These are phyloP conservation scores for Candida sp. DNA, from an alignment of 1,139 yeast species.

Conservation along the genomic window DNA sequence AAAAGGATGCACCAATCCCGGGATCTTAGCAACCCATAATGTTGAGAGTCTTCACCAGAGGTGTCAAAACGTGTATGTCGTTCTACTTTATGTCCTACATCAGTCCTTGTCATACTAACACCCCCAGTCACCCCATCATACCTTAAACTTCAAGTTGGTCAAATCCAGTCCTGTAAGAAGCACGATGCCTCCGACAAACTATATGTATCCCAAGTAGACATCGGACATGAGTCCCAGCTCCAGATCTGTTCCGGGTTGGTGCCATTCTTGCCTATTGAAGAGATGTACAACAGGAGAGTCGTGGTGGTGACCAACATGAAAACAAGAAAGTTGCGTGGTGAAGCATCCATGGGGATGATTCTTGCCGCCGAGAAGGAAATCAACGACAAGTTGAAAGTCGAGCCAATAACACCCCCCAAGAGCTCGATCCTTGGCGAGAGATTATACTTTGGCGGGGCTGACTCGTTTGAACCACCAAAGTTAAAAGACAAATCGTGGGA, in stretches of 20 bases:
- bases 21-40: not conserved
- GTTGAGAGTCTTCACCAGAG: slow-evolving; percentile 6
- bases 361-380: slow-evolving; percentile 46
- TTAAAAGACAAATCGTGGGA: slow-evolving; percentile 41
- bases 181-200: slow-evolving; percentile 60
- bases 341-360: slow-evolving; percentile 60
- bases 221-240: slow-evolving; percentile 23
- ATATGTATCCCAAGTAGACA: slow-evolving; percentile 52
- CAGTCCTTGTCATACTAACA: not conserved
- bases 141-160: slow-evolving; percentile 46
- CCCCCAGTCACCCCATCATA: slow-evolving; percentile 19
- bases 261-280: slow-evolving; percentile 75
- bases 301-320: slow-evolving; percentile 88
- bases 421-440: slow-evolving; percentile 30
- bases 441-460: slow-evolving; percentile 29
- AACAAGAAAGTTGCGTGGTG: slow-evolving; percentile 88
- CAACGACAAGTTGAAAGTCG: slow-evolving; percentile 22
- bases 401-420: slow-evolving; percentile 41
- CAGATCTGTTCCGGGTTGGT: slow-evolving; percentile 74
- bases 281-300: slow-evolving; percentile 82
- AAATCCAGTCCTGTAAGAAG: slow-evolving; percentile 39
- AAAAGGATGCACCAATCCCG: not conserved
- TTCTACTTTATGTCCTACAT: not conserved
- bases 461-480: slow-evolving; percentile 22
- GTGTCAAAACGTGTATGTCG: slow-evolving; percentile 8